A percentile compares a stretch with the other conserved stretches of the same genome.
phyloP scores from a whole-genome alignment of 257 asterid species.

The Ligustrum vulgare region DNA sequence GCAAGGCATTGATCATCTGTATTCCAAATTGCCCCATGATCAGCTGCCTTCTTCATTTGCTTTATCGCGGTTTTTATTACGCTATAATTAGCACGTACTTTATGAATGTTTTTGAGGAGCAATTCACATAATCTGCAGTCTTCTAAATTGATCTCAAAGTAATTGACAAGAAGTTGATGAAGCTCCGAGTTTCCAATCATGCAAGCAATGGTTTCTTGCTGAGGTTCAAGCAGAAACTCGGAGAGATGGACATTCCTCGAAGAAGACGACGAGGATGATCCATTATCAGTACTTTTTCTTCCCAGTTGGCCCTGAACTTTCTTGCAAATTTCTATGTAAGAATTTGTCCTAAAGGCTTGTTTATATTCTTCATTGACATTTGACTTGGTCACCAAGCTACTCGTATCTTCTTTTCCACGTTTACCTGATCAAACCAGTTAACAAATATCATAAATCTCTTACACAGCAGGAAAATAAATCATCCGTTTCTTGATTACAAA shows the following conservation, averaged over 20 bases:
- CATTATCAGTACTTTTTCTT: constrained; percentile 23
- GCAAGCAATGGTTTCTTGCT: constrained; percentile 36
- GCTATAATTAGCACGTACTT: constrained; percentile 33
- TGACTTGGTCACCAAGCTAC: constrained; percentile 36
- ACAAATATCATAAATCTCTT: background rate
- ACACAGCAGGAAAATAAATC: too few species aligned
- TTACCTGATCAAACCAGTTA: constrained; percentile 34
- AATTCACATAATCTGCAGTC: constrained; percentile 58
- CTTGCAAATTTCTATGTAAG: constrained; percentile 54
- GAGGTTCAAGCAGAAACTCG: constrained; percentile 38
- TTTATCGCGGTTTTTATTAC: constrained; percentile 28
- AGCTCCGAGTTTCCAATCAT: constrained; percentile 25
- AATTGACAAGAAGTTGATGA: constrained; percentile 40
- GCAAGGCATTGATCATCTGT: constrained; percentile 25
- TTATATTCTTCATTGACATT: constrained; percentile 59
- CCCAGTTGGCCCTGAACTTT: constrained; percentile 45
- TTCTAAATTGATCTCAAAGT: constrained; percentile 53
- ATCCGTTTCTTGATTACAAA: background rate
- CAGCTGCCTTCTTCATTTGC: constrained; percentile 24
- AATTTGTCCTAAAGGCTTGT: constrained; percentile 70
- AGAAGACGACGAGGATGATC: constrained; percentile 10
- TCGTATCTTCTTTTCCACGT: constrained; percentile 20
- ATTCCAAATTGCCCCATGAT: constrained; percentile 23
- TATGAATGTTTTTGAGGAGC: constrained; percentile 41
- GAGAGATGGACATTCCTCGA: constrained; percentile 20